Evolutionary conservation across 2,329 filamentous ascomycete species (phyloP).

Genomic region (Achaetomium macrosporum): DNA sequence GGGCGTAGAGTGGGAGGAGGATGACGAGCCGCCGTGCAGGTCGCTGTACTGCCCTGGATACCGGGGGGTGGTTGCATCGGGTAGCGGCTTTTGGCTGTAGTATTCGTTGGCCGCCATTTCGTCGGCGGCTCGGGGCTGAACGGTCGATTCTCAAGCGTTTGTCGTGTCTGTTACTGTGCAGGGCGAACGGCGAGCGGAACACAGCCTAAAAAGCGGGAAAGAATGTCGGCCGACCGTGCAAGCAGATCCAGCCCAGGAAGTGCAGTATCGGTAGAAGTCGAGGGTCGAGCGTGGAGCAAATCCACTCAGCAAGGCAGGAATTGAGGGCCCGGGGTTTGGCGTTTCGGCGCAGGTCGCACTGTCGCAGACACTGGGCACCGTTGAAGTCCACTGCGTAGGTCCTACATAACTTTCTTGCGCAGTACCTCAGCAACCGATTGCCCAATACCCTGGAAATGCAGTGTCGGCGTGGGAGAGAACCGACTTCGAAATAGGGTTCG

Average conservation of each 20-base stretch:
- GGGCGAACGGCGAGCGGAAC: too few relatives aligned
- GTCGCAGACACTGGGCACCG: not conserved
- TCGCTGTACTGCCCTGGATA: conserved; percentile 28
- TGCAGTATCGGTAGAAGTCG: too few relatives aligned
- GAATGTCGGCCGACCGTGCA: too few relatives aligned
- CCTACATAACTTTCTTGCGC: not conserved
- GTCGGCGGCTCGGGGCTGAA: not conserved
- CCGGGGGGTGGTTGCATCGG: conserved; percentile 39
- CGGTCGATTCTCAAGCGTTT: not conserved
- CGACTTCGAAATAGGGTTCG: too few relatives aligned
- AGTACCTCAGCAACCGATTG: too few relatives aligned
- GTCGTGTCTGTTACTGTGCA: not conserved
- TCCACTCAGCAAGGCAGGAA: not conserved
- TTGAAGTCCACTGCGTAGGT: not conserved
- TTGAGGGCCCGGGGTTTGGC: not conserved
- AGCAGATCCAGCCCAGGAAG: not conserved
- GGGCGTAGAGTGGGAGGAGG: conserved; percentile 14
- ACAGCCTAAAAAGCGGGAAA: too few relatives aligned
- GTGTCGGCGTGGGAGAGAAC: too few relatives aligned
- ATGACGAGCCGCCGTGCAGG: conserved; percentile 10
- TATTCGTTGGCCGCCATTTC: conserved; percentile 55
- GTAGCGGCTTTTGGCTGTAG: conserved; percentile 42
- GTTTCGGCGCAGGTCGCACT: not conserved
- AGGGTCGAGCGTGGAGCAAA: not conserved
- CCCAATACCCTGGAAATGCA: too few relatives aligned